phyloP scores from a whole-genome alignment of 371 early-diverging fungal genomes.

The Mortierella sp. region DNA sequence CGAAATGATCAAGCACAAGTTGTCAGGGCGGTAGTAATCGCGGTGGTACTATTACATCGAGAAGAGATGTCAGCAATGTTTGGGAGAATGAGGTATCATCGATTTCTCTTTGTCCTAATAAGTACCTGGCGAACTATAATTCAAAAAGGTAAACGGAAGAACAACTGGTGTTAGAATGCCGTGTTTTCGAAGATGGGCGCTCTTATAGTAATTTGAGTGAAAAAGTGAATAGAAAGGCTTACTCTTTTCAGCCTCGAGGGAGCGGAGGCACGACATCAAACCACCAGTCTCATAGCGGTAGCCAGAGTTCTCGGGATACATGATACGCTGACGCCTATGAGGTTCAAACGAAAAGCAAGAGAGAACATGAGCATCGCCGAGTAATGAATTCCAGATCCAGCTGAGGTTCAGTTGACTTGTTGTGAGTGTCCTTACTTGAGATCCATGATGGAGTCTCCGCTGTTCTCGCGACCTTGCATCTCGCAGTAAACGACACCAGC shows the following conservation, averaged over 20 bases:
- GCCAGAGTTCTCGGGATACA: constrained; percentile 76
- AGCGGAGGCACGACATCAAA: constrained; percentile 76
- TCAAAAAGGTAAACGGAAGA: constrained; percentile 1
- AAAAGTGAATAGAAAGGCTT: background rate
- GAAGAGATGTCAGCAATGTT: background rate
- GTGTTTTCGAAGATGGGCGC: background rate
- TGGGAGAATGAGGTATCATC: background rate
- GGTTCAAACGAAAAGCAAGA: background rate
- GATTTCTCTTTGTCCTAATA: too few relatives aligned
- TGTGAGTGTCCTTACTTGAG: constrained; percentile 22
- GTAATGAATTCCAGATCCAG: background rate
- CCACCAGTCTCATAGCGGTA: constrained; percentile 81
- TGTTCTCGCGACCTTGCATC: constrained; percentile 64
- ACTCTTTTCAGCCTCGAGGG: constrained; percentile 77
- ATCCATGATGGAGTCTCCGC: constrained; percentile 39
- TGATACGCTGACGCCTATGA: constrained; percentile 65
- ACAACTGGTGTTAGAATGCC: background rate
- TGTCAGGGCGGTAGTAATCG: constrained; percentile 79
- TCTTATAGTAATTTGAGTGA: background rate
- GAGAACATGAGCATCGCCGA: background rate
- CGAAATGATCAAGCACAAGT: constrained; percentile 75
- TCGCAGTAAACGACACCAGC: constrained; percentile 64
- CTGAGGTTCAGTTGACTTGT: background rate
- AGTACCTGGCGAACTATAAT: constrained; percentile 47
- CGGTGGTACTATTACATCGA: constrained; percentile 66